Base-by-base conservation (phyloP, 2,329 filamentous ascomycete genomes). In the Penicillium palitans region DNA sequence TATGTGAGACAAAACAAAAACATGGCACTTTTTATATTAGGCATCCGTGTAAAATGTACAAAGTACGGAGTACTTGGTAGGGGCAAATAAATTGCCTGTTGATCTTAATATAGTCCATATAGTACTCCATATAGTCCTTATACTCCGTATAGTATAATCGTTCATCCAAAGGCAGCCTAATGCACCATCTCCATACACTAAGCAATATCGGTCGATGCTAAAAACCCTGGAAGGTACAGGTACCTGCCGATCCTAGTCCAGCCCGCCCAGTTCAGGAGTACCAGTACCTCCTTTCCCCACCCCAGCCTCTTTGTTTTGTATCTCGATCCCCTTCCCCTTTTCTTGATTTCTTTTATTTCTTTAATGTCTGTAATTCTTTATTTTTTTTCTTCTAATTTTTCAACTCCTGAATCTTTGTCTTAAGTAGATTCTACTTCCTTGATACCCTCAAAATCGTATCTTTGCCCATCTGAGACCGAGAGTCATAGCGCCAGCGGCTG, bases 281-380 rank as follows among this genome's bases (percentile, higher is more conserved):
- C 45, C 52, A 29, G 48, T 53, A 57, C 55, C 55, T 57, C 46
- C 33, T 56, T 59, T 56, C 41, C 49, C 60, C 59, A 61, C 60
- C 53, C 55, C 58, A 64, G 56, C 55, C 59, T 51, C 67, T 60
- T 57, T 62, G 49, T 53, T 61, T 61, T 57, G 17, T 27, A 39
- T 42, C 40, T 42, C 17, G 29, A 31, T 37, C 40, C 15, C 33
- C 6, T 55, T 55, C 31, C 39, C 29, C 39, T 37, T 47, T 57
- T 35, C 21, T 21, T 45, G 15, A 33, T 39, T 15, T 2, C 12
- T 13, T 46, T 42, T 27, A 7, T 35, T 35, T 35, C 9, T 53
- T 31, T 39, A 12, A 15, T 45, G n/a, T 13, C n/a, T 33, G 31
- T 33, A 6, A 2, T 27, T 27, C 7, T 40, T 41, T 48, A 24